Evolutionary conservation across 176 grass and related monocot species (phyloP), one percentile per base, ranked within the genome.

Genomic region (Carex pumila): DNA sequence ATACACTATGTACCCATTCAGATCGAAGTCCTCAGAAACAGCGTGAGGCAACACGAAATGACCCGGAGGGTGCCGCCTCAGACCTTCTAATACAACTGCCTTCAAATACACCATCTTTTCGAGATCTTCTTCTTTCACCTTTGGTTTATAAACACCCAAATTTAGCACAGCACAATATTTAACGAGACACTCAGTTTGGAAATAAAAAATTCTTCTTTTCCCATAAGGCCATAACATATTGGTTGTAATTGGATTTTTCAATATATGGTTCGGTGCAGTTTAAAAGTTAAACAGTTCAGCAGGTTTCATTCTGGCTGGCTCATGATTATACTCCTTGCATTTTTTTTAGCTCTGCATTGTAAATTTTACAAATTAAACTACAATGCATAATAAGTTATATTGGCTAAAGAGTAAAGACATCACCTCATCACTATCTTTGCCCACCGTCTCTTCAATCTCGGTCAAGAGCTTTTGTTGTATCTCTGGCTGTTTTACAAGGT

Each of bases 11-110:
- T 39, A 45, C 43, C 82, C 87, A 8, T 72, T 61, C n/a, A 88
- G 37, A 12, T 69, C 63, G 31, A 12, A 31, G 12, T 85, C 87
- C 18, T 79, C 63, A 4, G 60, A 68, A 77, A 85, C 81, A 13
- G 82, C 55, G 64, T 85, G 82, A 65, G 82, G 87, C 87, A 85
- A 79, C 64, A 88, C 31, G 15, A 85, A 80, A 68, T 84, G 87
- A 11, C 39, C 82, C 11, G 87, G 87, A 39, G 87, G 82, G 65
- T 88, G 87, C 50, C 74, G 82, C 53, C 87, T 65, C 74, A 88
- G 82, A 30, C 61, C 81, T 84, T 88, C 86, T 74, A 88, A 31
- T 14, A 88, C 81, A n/a, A 84, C 80, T 12, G 86, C 86, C 22
- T 84, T 83, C n/a, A 88, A 60, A 65, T 88, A 88, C 25, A 15